Evolutionary conservation across 345 rosid genomes (phyloP).

Genomic region (Odontarrhena argentea): DNA sequence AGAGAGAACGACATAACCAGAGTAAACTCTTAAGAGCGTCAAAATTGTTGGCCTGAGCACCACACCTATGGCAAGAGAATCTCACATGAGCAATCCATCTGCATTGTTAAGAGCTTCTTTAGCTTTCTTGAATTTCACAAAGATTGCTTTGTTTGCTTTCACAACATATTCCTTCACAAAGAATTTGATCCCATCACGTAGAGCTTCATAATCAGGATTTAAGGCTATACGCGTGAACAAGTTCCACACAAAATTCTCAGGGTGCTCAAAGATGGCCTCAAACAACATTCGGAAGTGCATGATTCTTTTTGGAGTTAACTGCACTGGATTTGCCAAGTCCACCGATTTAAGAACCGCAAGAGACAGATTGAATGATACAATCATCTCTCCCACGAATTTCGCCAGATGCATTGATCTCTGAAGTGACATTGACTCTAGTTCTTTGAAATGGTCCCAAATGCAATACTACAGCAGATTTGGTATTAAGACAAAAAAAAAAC

Average conservation of each 20-base stretch:
- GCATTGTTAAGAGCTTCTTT: conserved; percentile 76
- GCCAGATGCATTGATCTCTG: conserved; percentile 86
- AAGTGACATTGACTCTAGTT: conserved; percentile 72
- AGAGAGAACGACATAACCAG: conserved; percentile 13
- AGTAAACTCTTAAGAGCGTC: conserved; percentile 4
- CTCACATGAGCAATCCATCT: conserved; percentile 70
- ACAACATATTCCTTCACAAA: conserved; percentile 73
- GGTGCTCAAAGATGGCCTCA: conserved; percentile 67
- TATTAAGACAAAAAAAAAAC: not conserved
- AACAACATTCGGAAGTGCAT: conserved; percentile 88
- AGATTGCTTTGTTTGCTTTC: conserved; percentile 46
- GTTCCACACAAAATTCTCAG: conserved; percentile 74
- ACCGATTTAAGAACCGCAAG: conserved; percentile 69
- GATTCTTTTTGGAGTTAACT: conserved; percentile 62
- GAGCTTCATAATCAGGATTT: conserved; percentile 64
- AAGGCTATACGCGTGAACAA: conserved; percentile 71
- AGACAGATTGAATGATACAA: conserved; percentile 67
- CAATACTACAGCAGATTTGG: conserved; percentile 56
- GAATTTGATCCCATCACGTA: conserved; percentile 68
- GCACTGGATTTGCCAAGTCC: conserved; percentile 57
- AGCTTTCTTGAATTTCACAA: conserved; percentile 58
- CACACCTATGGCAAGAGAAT: not conserved
- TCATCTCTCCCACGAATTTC: conserved; percentile 81
- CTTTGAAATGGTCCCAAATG: conserved; percentile 87
- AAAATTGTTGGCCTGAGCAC: conserved; percentile 9